Evolutionary conservation across 139 green algal species (phyloP).

Genomic region (Volvox reticuliferus): DNA sequence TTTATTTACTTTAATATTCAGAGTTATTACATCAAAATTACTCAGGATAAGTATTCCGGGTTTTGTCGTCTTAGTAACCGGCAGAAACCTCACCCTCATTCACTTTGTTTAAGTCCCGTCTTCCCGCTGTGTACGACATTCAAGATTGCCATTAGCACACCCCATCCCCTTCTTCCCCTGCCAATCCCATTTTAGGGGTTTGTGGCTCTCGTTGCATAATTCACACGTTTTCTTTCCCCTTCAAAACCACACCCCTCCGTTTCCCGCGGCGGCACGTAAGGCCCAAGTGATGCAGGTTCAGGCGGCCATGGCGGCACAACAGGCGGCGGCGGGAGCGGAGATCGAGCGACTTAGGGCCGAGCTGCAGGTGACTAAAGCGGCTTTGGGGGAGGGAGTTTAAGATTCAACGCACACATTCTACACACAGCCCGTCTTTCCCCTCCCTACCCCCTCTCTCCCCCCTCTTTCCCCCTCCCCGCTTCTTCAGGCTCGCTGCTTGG

Average conservation of each 20-base stretch:
- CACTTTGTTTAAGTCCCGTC: no score
- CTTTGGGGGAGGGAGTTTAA: background rate
- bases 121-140: no score
- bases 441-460: no score
- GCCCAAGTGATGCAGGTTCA: conserved; percentile 53
- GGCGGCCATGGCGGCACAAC: conserved; percentile 35
- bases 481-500: background rate
- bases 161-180: background rate
- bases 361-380: background rate
- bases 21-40: no score
- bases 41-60: no score
- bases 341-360: conserved; percentile 18
- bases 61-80: no score
- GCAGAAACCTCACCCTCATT: background rate
- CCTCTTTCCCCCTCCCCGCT: no score
- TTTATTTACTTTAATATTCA: no score
- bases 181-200: background rate
- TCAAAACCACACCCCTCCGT: background rate
- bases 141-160: no score
- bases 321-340: conserved; percentile 37
- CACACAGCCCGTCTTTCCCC: no score
- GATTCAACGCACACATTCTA: no score
- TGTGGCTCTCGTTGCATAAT: background rate
- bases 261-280: background rate
- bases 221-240: background rate